Evolutionary conservation across 345 rosid species (phyloP).

Genomic region (Populus deltoides): DNA sequence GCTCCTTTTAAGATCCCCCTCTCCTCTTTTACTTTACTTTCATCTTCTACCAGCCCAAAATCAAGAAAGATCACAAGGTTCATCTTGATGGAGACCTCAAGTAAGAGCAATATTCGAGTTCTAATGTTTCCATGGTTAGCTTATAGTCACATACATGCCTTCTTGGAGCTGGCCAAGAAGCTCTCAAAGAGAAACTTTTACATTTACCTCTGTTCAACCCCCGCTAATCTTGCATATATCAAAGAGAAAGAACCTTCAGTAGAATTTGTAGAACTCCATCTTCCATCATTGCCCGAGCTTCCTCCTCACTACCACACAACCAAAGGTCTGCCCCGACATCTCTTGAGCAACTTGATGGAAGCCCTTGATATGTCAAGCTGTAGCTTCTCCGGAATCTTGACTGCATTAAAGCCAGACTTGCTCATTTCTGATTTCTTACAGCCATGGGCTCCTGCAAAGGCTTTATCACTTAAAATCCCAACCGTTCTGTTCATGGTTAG

Average conservation of each 20-base stretch:
- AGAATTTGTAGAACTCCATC: conserved; percentile 33
- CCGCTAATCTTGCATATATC: conserved; percentile 23
- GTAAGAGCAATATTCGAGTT: background rate
- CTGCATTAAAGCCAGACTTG: conserved; percentile 24
- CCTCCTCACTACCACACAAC: conserved; percentile 49
- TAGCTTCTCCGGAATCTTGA: conserved; percentile 18
- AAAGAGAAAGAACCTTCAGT: conserved; percentile 19
- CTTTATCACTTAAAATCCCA: conserved; percentile 25
- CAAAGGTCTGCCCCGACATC: conserved; percentile 35
- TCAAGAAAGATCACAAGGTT: background rate
- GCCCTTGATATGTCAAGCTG: conserved; percentile 33
- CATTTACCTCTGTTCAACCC: conserved; percentile 38
- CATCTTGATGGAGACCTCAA: background rate
- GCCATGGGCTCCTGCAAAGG: conserved; percentile 37
- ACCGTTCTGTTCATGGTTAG: conserved; percentile 17
- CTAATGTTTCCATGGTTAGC: conserved; percentile 53
- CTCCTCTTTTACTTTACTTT: too few species aligned
- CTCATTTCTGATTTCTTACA: conserved; percentile 33
- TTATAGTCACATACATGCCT: conserved; percentile 44
- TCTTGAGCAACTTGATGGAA: conserved; percentile 28
- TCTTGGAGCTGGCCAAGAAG: conserved; percentile 39
- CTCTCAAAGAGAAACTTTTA: conserved; percentile 28
- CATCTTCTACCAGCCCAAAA: background rate
- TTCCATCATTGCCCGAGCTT: conserved; percentile 35
- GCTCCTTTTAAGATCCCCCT: too few species aligned